These are phyloP conservation scores for Phytophthora tubulina DNA, from an alignment of 352 stramenopile genomes.

Conservation along the genomic window DNA sequence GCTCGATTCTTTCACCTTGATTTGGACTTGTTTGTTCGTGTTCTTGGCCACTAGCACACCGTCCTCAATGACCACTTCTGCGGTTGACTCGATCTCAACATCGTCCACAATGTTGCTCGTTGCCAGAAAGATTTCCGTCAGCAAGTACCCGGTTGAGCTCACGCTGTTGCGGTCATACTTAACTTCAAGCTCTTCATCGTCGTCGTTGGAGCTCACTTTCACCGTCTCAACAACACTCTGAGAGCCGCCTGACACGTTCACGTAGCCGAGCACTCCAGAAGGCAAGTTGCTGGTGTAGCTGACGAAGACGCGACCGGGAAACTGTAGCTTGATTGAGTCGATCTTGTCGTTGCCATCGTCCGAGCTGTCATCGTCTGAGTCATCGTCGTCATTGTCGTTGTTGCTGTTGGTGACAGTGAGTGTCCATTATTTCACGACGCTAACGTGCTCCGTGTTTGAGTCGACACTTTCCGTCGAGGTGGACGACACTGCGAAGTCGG, in stretches of 20 bases:
- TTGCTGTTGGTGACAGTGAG: slow-evolving; percentile 25
- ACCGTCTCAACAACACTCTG: slow-evolving; percentile 31
- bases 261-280: slow-evolving; percentile 37
- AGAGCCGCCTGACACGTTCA: slow-evolving; percentile 41
- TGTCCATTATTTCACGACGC: slow-evolving; percentile 44
- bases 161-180: slow-evolving; percentile 25
- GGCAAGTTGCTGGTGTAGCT: slow-evolving; percentile 32
- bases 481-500: slow-evolving; percentile 39
- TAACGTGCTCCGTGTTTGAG: slow-evolving; percentile 30
- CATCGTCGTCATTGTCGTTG: slow-evolving; percentile 20
- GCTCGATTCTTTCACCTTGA: slow-evolving; percentile 37
- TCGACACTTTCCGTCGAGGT: slow-evolving; percentile 20
- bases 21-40: slow-evolving; percentile 29
- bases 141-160: slow-evolving; percentile 20
- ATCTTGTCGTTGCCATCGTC: slow-evolving; percentile 37
- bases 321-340: slow-evolving; percentile 38
- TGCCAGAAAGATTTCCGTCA: slow-evolving; percentile 43
- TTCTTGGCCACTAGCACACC: slow-evolving; percentile 33
- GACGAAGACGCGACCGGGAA: slow-evolving; percentile 39
- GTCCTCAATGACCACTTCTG: slow-evolving; percentile 36
- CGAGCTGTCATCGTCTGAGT: slow-evolving; percentile 24
- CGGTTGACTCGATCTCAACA: slow-evolving; percentile 32
- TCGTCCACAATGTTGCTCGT: slow-evolving; percentile 33
- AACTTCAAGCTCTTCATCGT: slow-evolving; percentile 38
- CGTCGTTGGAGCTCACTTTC: slow-evolving; percentile 25